These are phyloP conservation scores for Aquilaria malaccensis DNA, from an alignment of 345 rosid species.

Conservation along the genomic window DNA sequence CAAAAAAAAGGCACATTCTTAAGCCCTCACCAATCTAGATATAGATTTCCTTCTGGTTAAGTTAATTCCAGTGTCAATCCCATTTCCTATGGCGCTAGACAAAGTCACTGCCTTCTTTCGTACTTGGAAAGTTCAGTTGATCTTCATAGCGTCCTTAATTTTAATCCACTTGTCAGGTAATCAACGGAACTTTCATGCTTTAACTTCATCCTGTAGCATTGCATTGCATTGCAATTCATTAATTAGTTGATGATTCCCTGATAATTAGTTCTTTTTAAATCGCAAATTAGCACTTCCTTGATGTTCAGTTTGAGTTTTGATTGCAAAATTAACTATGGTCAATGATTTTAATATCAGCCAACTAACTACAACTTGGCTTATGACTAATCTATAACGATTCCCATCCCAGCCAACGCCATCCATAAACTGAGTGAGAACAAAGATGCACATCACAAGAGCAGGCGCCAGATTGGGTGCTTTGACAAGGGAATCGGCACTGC, in stretches of 20 bases:
- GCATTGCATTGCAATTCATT: too few species aligned
- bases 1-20: not conserved
- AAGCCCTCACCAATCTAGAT: too few species aligned
- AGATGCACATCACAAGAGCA: not conserved
- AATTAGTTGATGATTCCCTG: too few species aligned
- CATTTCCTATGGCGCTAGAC: not conserved
- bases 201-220: too few species aligned
- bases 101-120: not conserved
- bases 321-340: too few species aligned
- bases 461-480: not conserved
- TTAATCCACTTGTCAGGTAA: not conserved
- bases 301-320: too few species aligned
- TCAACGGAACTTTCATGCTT: too few species aligned
- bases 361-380: not conserved
- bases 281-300: too few species aligned
- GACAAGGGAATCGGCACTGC: not conserved
- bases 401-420: not conserved
- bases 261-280: too few species aligned
- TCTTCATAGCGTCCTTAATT: not conserved
- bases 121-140: not conserved
- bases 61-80: not conserved
- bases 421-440: not conserved
- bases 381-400: not conserved
- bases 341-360: not conserved
- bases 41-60: not conserved